A percentile compares a stretch with the other conserved stretches of the same genome.
Conservation (phyloP, 1,139 yeast species). For the Zygosaccharomyces sapae region DNA sequence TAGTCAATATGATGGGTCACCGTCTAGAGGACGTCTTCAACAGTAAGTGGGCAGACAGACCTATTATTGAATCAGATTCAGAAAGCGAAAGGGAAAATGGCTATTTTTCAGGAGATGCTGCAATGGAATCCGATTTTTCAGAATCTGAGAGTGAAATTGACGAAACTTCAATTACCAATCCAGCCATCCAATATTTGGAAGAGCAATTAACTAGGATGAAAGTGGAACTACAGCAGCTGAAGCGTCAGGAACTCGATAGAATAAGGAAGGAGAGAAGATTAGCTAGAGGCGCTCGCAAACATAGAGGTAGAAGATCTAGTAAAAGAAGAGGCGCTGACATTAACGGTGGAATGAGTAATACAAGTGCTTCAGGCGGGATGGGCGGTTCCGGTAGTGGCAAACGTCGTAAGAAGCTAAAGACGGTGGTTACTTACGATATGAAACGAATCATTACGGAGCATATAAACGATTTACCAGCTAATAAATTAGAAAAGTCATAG, state of each 20-base stretch:
- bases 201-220: slow-evolving; percentile 83
- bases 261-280: slow-evolving; percentile 43
- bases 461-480: slow-evolving; percentile 70
- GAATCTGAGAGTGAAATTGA: slow-evolving; percentile 62
- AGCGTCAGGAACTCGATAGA: slow-evolving; percentile 65
- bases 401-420: slow-evolving; percentile 32
- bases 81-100: slow-evolving; percentile 21
- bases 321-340: slow-evolving; percentile 4
- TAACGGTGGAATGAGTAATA: slow-evolving; percentile 4
- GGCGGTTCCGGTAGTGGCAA: slow-evolving; percentile 18
- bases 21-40: slow-evolving; percentile 80
- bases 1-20: slow-evolving; percentile 94
- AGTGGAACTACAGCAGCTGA: slow-evolving; percentile 74
- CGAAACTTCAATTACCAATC: slow-evolving; percentile 72
- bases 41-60: slow-evolving; percentile 85
- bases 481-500: slow-evolving; percentile 76
- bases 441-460: slow-evolving; percentile 88
- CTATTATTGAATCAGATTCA: slow-evolving; percentile 43
- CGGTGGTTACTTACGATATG: slow-evolving; percentile 86
- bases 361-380: slow-evolving; percentile 11
- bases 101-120: slow-evolving; percentile 18
- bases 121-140: slow-evolving; percentile 37
- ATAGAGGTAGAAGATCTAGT: slow-evolving; percentile 13
- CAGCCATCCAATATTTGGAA: slow-evolving; percentile 85
- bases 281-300: slow-evolving; percentile 32